A percentile compares a stretch with the other conserved stretches of the same genome.
phyloP scores from a whole-genome alignment of 169 alveolate species.

The Eimeria sp. region DNA sequence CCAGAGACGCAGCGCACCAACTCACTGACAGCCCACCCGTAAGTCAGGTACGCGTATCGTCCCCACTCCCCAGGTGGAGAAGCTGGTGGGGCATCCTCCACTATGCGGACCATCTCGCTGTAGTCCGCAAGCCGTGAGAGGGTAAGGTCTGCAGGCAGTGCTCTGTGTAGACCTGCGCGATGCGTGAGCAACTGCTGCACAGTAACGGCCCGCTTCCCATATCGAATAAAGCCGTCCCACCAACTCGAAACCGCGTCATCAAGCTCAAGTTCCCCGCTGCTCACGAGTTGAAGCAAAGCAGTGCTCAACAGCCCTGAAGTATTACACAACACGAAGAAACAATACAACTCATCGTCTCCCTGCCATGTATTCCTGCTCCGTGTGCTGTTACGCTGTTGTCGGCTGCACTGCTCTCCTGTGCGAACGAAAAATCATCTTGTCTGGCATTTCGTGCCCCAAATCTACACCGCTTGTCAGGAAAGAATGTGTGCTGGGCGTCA shows the following conservation, averaged over 20 bases:
- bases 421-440: background rate
- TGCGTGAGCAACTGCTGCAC: conserved; percentile 86
- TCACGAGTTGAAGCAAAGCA: conserved; percentile 86
- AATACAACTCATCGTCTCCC: background rate
- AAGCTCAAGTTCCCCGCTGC: conserved; percentile 81
- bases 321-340: background rate
- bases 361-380: background rate
- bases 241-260: conserved; percentile 87
- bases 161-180: conserved; percentile 86
- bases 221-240: conserved; percentile 90
- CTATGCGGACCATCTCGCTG: conserved; percentile 82
- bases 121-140: conserved; percentile 82
- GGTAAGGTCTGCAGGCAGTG: conserved; percentile 84
- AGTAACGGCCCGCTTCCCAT: conserved; percentile 87
- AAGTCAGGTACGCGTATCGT: conserved; percentile 80
- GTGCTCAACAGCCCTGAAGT: conserved; percentile 84
- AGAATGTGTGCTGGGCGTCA: background rate
- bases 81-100: conserved; percentile 84
- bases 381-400: background rate
- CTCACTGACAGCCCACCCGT: conserved; percentile 84
- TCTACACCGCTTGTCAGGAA: background rate
- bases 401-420: background rate
- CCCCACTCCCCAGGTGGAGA: conserved; percentile 71
- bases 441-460: background rate
- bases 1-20: conserved; percentile 80